Conservation (phyloP, 805 yeast genomes). For the Barnettozyma sp. region DNA sequence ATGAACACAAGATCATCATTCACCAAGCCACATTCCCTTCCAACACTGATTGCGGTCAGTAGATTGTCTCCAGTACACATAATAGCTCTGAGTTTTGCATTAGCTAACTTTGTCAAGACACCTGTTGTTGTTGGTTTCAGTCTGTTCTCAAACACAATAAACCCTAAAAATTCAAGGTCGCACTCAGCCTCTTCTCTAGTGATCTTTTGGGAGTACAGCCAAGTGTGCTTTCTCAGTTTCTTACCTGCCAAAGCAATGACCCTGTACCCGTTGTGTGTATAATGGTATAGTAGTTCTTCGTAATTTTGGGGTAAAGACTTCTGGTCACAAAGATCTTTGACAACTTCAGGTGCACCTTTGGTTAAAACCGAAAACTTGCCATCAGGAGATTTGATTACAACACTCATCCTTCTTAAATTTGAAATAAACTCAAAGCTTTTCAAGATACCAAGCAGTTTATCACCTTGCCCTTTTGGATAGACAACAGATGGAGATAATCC, state of each 20-base stretch:
- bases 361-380: conserved; percentile 50
- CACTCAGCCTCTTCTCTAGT: conserved; percentile 63
- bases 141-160: conserved; percentile 88
- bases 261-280: conserved; percentile 91
- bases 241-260: conserved; percentile 92
- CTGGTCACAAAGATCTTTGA: conserved; percentile 67
- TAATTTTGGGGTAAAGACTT: conserved; percentile 68
- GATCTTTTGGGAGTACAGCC: conserved; percentile 43
- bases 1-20: conserved; percentile 45
- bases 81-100: conserved; percentile 71
- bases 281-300: conserved; percentile 65
- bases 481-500: conserved; percentile 45
- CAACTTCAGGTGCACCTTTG: conserved; percentile 97
- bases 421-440: conserved; percentile 78
- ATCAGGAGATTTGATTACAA: conserved; percentile 46
- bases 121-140: conserved; percentile 61
- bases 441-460: conserved; percentile 38
- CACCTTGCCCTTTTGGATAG: conserved; percentile 36
- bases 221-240: conserved; percentile 35
- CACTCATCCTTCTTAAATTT: conserved; percentile 84
- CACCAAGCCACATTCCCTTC: conserved; percentile 71
- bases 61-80: conserved; percentile 99
- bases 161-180: conserved; percentile 71
- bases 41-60: conserved; percentile 91
- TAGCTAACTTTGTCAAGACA: conserved; percentile 51